Conservation (phyloP, 2,329 filamentous ascomycete species). For the Fusarium papillatum region DNA sequence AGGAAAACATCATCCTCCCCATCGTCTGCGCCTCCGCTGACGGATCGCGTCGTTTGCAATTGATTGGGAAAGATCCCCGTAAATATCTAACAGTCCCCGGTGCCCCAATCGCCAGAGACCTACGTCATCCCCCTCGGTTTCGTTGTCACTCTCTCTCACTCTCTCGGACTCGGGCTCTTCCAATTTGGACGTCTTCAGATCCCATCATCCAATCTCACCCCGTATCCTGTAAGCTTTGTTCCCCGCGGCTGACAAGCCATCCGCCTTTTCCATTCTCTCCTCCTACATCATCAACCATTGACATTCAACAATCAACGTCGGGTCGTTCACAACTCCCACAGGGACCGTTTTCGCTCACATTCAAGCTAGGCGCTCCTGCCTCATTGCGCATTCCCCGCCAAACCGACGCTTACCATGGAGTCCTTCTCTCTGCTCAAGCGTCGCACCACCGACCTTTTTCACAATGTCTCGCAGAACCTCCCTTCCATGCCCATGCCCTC, state of each 20-base stretch:
- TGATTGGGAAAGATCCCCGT: slow-evolving; percentile 5
- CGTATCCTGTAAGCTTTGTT: slow-evolving; percentile 30
- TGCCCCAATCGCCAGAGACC: slow-evolving; percentile 12
- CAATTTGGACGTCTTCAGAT: slow-evolving; percentile 23
- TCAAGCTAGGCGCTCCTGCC: slow-evolving; percentile 26
- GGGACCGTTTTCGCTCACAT: not conserved
- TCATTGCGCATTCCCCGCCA: slow-evolving; percentile 1
- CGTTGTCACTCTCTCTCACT: not conserved
- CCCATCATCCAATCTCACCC: slow-evolving; percentile 23
- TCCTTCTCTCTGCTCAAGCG: slow-evolving; percentile 67
- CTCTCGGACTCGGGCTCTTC: not conserved
- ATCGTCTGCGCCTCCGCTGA: not conserved
- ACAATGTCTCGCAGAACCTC: slow-evolving; percentile 63
- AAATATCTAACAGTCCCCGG: slow-evolving; percentile 10
- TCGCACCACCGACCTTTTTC: slow-evolving; percentile 66
- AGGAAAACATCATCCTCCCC: not conserved
- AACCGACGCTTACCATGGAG: slow-evolving; percentile 51
- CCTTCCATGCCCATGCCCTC: slow-evolving; percentile 53
- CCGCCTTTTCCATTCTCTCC: slow-evolving; percentile 7
- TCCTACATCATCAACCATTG: slow-evolving; percentile 25
- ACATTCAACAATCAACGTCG: not conserved
- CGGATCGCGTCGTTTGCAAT: slow-evolving; percentile 12
- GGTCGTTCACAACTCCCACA: not conserved
- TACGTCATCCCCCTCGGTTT: slow-evolving; percentile 35
- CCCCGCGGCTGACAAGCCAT: slow-evolving; percentile 34